phyloP scores from a whole-genome alignment of 257 asterid genomes.

The Solanum rostratum region DNA sequence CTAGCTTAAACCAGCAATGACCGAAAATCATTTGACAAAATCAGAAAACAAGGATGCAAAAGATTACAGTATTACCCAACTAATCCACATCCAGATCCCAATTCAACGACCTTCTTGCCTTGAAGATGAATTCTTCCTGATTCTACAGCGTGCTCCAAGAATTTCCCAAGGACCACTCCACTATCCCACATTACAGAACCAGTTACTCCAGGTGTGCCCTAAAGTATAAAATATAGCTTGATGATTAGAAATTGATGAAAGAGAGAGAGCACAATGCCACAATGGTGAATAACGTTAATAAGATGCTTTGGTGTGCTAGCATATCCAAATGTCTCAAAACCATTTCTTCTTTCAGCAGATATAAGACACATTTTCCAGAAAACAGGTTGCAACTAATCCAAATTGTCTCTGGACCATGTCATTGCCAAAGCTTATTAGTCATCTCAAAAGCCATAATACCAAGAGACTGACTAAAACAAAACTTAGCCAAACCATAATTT shows the following conservation, averaged over 20 bases:
- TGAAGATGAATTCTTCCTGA: constrained; percentile 43
- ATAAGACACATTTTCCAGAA: neutral
- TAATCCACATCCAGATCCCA: constrained; percentile 97
- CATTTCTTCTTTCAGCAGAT: neutral
- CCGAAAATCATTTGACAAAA: neutral
- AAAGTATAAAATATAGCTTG: constrained; percentile 7
- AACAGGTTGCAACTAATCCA: neutral
- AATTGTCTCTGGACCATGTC: neutral
- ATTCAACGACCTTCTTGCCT: constrained; percentile 70
- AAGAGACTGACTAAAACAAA: neutral
- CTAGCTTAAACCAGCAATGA: neutral
- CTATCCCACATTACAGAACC: constrained; percentile 99
- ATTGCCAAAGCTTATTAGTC: neutral
- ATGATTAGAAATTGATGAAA: neutral
- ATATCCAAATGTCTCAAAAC: neutral
- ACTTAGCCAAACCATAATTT: neutral
- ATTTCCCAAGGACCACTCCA: constrained; percentile 80
- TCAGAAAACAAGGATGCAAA: neutral
- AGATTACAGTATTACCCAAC: constrained; percentile 48
- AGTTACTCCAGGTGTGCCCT: constrained; percentile 90
- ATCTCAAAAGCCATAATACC: neutral
- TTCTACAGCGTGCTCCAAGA: constrained; percentile 78
- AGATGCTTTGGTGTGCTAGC: neutral
- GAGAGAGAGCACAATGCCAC: neutral
- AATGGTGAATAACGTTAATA: neutral